Percentiles rank a stretch among this genome's conserved stretches.
These are phyloP conservation scores for Sarcocystis neurona DNA, from an alignment of 169 alveolate genomes.

Conservation along the genomic window DNA sequence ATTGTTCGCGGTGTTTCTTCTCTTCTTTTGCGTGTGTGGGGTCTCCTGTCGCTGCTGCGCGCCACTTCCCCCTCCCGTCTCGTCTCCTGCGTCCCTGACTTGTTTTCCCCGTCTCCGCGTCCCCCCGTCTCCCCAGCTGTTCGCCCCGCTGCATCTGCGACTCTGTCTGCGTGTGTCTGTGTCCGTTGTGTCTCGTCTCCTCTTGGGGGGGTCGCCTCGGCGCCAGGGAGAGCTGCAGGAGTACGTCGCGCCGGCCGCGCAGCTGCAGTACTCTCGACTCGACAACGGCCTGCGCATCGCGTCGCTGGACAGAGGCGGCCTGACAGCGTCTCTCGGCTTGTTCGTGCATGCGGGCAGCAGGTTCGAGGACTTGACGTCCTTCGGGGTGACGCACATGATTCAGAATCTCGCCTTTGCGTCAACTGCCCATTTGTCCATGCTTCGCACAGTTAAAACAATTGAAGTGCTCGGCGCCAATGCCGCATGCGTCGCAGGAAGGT, in stretches of 20 bases:
- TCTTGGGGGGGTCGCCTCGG: background rate
- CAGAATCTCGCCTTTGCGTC: slow-evolving; percentile 84
- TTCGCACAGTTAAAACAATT: slow-evolving; percentile 83
- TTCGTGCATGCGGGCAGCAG: slow-evolving; percentile 79
- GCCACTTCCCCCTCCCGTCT: too few relatives aligned
- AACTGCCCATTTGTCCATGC: slow-evolving; percentile 86
- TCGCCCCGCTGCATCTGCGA: background rate
- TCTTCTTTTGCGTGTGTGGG: too few relatives aligned
- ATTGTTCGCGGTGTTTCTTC: too few relatives aligned
- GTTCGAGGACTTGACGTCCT: slow-evolving; percentile 77
- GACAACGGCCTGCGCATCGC: slow-evolving; percentile 84
- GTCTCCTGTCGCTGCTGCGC: too few relatives aligned
- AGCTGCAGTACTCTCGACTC: slow-evolving; percentile 80
- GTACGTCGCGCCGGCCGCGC: slow-evolving; percentile 1
- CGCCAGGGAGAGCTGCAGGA: slow-evolving; percentile 74
- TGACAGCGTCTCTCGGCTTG: slow-evolving; percentile 66
- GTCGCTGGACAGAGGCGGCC: slow-evolving; percentile 72
- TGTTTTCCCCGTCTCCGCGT: too few relatives aligned
- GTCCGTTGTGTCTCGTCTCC: background rate
- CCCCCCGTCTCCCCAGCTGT: too few relatives aligned
- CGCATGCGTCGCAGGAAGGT: slow-evolving; percentile 75
- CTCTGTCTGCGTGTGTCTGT: background rate
- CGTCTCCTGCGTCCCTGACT: too few relatives aligned
- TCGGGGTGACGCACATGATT: slow-evolving; percentile 85
- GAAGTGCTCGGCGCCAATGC: slow-evolving; percentile 86